These are phyloP conservation scores for Naganishia onofrii DNA, from an alignment of 768 basidiomycete species.

Conservation along the genomic window DNA sequence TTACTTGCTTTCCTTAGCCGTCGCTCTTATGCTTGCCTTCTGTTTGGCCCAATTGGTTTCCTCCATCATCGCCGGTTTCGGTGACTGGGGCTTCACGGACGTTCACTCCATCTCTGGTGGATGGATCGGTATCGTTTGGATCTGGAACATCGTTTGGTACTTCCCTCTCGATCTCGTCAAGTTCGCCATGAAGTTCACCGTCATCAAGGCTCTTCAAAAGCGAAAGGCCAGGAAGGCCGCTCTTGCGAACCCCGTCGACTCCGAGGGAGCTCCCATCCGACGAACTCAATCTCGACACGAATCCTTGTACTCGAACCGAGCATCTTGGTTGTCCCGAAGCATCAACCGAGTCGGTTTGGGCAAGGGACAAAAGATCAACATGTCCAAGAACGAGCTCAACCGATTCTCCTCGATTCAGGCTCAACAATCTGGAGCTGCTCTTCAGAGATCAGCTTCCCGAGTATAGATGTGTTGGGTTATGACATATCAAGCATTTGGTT, in stretches of 20 bases:
- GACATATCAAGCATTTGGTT: constrained; percentile 15
- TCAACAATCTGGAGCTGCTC: constrained; percentile 51
- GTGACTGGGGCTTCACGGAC: constrained; percentile 88
- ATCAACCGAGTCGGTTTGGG: constrained; percentile 85
- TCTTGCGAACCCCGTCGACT: constrained; percentile 55
- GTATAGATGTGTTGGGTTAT: constrained; percentile 26
- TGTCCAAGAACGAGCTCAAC: constrained; percentile 54
- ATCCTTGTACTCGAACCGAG: constrained; percentile 91
- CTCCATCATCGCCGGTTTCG: constrained; percentile 91
- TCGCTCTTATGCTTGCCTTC: constrained; percentile 85
- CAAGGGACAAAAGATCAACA: constrained; percentile 55
- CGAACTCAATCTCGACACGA: constrained; percentile 91
- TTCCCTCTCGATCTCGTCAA: constrained; percentile 91
- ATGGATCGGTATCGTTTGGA: constrained; percentile 97
- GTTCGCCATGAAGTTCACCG: constrained; percentile 90
- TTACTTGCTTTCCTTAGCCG: constrained; percentile 54
- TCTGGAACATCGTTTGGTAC: constrained; percentile 92
- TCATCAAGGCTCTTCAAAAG: constrained; percentile 78
- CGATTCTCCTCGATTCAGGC: constrained; percentile 48
- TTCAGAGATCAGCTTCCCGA: constrained; percentile 46
- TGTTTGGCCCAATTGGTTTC: constrained; percentile 88
- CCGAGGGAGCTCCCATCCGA: constrained; percentile 68
- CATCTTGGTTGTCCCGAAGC: constrained; percentile 84
- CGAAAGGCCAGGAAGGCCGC: constrained; percentile 54
- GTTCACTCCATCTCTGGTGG: constrained; percentile 77